Conservation (phyloP, 225 moss, liverwort and hornwort species). For the Bryum argenteum region DNA sequence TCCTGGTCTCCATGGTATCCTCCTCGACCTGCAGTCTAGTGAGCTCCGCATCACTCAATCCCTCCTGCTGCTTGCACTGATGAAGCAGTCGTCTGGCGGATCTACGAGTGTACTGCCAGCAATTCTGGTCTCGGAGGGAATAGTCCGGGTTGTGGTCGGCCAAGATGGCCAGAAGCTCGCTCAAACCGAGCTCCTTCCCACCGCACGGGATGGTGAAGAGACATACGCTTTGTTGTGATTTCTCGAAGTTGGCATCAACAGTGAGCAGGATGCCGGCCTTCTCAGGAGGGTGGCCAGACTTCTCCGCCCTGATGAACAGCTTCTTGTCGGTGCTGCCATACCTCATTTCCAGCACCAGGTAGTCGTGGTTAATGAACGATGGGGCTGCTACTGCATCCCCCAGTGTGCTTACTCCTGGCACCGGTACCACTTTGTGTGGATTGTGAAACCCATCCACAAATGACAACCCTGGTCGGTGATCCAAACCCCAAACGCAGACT, state of each 20-base stretch:
- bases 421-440: slow-evolving; percentile 54
- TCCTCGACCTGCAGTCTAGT: slow-evolving; percentile 43
- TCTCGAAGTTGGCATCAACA: slow-evolving; percentile 44
- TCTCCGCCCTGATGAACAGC: slow-evolving; percentile 52
- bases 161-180: slow-evolving; percentile 45
- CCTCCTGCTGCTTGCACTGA: slow-evolving; percentile 42
- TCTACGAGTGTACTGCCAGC: slow-evolving; percentile 62
- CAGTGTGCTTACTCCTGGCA: slow-evolving; percentile 45
- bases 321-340: slow-evolving; percentile 29
- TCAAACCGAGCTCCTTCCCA: slow-evolving; percentile 34
- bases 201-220: slow-evolving; percentile 53
- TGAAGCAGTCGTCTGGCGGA: slow-evolving; percentile 48
- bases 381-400: slow-evolving; percentile 49
- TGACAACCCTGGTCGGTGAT: slow-evolving; percentile 37
- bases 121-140: slow-evolving; percentile 60
- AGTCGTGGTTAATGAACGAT: slow-evolving; percentile 60
- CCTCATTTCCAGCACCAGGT: slow-evolving; percentile 51
- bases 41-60: slow-evolving; percentile 41
- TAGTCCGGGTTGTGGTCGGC: slow-evolving; percentile 57
- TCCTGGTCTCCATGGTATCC: slow-evolving; percentile 48
- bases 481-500: too few relatives aligned
- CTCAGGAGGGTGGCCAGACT: slow-evolving; percentile 47
- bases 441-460: slow-evolving; percentile 56
- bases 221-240: slow-evolving; percentile 24
- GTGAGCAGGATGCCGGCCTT: slow-evolving; percentile 51